Base-by-base conservation (phyloP, 352 stramenopile species). In the Phytophthora quininea region DNA sequence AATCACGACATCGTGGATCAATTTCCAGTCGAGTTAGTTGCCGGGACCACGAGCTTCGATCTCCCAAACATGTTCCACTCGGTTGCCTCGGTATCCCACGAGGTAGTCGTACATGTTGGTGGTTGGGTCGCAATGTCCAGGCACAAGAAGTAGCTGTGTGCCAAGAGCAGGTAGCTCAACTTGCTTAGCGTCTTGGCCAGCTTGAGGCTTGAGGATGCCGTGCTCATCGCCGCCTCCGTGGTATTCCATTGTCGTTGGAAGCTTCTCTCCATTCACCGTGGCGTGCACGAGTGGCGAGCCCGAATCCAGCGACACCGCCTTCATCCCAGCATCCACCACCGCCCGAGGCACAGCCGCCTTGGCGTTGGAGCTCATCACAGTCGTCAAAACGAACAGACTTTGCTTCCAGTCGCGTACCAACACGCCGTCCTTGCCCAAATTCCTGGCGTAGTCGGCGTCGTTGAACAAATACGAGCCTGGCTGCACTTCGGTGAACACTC, bases 391-490 rank as follows among this genome's bases (percentile, higher is more conserved):
- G 54, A 87, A 91, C 27, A 94, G 58, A 57, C 80, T 85, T 48
- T 90, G 82, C 54, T 85, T 31, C 80, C 83, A 91, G 32, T 86
- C 66, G 4, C 65, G 62, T 10, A 85, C 79, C 14, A 64, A 58
- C 19, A 71, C 37, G 29, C 80, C 82, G 59, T 82, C 68, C 12
- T 65, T 47, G n/a, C 58, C 77, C 1, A 80, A 40, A 46, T 93
- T 94, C 32, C 70, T 61, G 2, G 77, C 69, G 55, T 94, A 93
- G 68, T 93, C 82, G 29, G 75, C 80, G 64, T 94, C 86, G 63
- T 89, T 91, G 67, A 94, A 90, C 27, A 91, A 62, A 65, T 90
- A 94, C 52, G 81, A 91, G 3, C 86, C 86, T 0, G 86, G 86
- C 69, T 94, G 84, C 51, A 94, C 77, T 55, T 94, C 86, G 0